These are phyloP conservation scores for Yamadazyma atlantica DNA, from an alignment of 1,139 yeast species.

Conservation along the genomic window DNA sequence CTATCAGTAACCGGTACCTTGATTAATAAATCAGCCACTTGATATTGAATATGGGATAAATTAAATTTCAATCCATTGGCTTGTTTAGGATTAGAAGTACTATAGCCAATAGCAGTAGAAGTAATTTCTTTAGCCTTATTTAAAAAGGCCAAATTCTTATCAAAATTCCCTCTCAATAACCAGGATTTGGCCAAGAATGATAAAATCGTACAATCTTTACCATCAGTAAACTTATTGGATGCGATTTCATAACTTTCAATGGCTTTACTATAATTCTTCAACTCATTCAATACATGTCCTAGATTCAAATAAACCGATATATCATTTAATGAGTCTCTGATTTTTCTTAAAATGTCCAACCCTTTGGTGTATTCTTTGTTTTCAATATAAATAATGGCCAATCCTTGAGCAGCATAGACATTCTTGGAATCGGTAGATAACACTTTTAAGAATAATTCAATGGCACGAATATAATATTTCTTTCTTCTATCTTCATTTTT, in stretches of 20 bases:
- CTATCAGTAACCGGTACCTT: conserved; percentile 63
- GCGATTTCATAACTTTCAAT: conserved; percentile 89
- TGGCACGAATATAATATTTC: conserved; percentile 81
- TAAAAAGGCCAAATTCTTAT: conserved; percentile 60
- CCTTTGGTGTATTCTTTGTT: conserved; percentile 77
- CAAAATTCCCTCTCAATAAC: conserved; percentile 77
- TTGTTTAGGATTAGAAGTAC: conserved; percentile 33
- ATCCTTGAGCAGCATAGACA: conserved; percentile 96
- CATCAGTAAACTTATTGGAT: conserved; percentile 61
- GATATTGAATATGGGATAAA: conserved; percentile 81
- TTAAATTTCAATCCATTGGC: conserved; percentile 60
- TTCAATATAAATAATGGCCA: conserved; percentile 91
- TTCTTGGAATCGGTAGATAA: conserved; percentile 79
- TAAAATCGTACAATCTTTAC: conserved; percentile 62
- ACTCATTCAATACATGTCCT: conserved; percentile 84
- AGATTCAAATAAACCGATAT: conserved; percentile 79
- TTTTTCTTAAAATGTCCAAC: conserved; percentile 80
- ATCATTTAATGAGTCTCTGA: conserved; percentile 86
- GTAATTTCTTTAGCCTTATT: conserved; percentile 64
- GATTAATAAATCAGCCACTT: conserved; percentile 79
- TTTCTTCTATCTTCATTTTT: conserved; percentile 66
- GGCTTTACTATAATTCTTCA: conserved; percentile 80
- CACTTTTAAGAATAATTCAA: conserved; percentile 87
- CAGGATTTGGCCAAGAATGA: conserved; percentile 86
- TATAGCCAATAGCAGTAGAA: conserved; percentile 51